phyloP scores from a whole-genome alignment of 352 stramenopile species.

The Globisporangium canariense region DNA sequence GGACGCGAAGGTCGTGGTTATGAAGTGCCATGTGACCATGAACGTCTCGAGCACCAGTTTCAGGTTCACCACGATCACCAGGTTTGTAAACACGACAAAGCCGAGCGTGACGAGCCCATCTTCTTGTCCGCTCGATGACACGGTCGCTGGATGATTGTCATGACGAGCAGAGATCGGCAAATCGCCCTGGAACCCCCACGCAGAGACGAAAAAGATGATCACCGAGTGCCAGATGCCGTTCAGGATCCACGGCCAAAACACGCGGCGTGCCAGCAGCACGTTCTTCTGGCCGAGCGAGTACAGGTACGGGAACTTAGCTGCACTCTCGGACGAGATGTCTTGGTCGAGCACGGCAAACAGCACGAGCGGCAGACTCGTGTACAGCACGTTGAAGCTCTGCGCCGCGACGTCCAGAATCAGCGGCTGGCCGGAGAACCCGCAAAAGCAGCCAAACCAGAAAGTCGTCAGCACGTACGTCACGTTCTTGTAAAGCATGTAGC shows the following conservation, averaged over 20 bases:
- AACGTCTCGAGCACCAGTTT: conserved; percentile 77
- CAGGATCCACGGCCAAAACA: conserved; percentile 85
- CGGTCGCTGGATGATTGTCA: conserved; percentile 28
- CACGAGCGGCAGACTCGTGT: conserved; percentile 72
- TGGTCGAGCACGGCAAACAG: conserved; percentile 79
- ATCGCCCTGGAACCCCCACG: conserved; percentile 52
- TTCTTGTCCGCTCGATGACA: conserved; percentile 39
- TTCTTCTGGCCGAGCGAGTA: conserved; percentile 74
- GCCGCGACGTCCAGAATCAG: conserved; percentile 74
- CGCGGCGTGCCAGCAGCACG: conserved; percentile 41
- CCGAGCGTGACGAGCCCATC: conserved; percentile 62
- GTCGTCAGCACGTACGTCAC: conserved; percentile 81
- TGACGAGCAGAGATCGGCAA: conserved; percentile 24
- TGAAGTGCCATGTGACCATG: conserved; percentile 69
- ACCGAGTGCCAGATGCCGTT: conserved; percentile 82
- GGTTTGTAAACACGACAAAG: conserved; percentile 78
- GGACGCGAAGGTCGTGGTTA: conserved; percentile 48
- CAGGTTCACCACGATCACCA: conserved; percentile 75
- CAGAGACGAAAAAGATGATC: conserved; percentile 80
- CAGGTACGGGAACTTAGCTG: conserved; percentile 58
- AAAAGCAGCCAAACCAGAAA: conserved; percentile 83
- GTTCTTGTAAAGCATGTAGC: conserved; percentile 96
- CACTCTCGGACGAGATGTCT: conserved; percentile 67
- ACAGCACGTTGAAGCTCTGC: conserved; percentile 83
- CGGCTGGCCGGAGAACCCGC: conserved; percentile 73